Conservation (phyloP, 1,139 yeast species). For the Saccharomyces hybrid region DNA sequence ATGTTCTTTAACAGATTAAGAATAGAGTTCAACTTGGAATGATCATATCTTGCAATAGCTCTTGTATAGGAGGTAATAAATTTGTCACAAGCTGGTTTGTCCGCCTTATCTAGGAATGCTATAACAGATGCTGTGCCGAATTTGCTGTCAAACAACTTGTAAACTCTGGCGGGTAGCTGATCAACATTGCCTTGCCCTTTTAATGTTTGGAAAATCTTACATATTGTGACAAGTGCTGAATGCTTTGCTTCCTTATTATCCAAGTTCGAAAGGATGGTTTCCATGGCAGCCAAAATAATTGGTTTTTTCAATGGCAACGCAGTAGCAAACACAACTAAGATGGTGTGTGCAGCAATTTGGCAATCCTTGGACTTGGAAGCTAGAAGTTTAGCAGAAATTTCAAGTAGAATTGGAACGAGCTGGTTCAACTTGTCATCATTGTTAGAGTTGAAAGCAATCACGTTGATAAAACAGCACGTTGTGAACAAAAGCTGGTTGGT, state of each 20-base stretch:
- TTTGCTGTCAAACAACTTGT: constrained; percentile 27
- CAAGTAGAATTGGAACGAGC: constrained; percentile 49
- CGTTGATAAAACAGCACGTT: constrained; percentile 61
- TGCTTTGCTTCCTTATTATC: constrained; percentile 32
- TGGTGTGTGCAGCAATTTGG: constrained; percentile 76
- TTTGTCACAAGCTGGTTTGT: constrained; percentile 27
- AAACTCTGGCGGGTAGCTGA: constrained; percentile 33
- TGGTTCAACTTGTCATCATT: constrained; percentile 35
- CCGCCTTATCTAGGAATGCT: constrained; percentile 22
- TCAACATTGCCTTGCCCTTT: constrained; percentile 35
- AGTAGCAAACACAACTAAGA: constrained; percentile 68
- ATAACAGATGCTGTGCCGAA: constrained; percentile 20
- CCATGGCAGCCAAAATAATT: constrained; percentile 61
- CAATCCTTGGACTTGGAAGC: constrained; percentile 50
- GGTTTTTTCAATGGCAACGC: constrained; percentile 60
- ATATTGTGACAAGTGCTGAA: constrained; percentile 36
- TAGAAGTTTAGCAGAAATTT: constrained; percentile 47
- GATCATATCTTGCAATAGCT: constrained; percentile 35
- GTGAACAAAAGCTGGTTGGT: constrained; percentile 71
- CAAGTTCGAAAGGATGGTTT: constrained; percentile 50
- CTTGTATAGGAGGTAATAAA: constrained; percentile 33
- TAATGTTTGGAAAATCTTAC: constrained; percentile 35
- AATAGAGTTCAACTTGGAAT: constrained; percentile 29
- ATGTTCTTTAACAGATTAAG: constrained; percentile 27
- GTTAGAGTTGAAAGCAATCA: constrained; percentile 42